Evolutionary conservation across 345 rosid species (phyloP), one percentile per base, ranked within the genome.

Genomic region (Dipteronia sinensis): DNA sequence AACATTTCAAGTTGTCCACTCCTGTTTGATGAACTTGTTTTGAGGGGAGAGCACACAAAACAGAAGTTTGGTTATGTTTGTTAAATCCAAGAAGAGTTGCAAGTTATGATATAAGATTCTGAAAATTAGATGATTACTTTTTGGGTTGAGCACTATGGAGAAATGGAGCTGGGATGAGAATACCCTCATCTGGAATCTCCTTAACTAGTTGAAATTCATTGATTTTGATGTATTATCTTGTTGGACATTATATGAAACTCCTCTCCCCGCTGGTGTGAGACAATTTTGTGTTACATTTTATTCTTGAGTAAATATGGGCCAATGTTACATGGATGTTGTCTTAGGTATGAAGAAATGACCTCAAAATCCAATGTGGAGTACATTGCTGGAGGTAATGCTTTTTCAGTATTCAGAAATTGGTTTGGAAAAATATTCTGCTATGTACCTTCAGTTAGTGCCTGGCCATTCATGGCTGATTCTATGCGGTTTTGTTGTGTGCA

Each of bases 341-440:
- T 75, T 64, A 89, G 97, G 97, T 92, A 88, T 64, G 85, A 87
- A 0, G 93, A 92, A 65, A 77, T 92, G 88, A 66, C 86, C 20
- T 15, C 27, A 63, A 89, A 81, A 1, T 66, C 67, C 82, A 84
- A 59, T 62, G 97, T 88, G 56, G 93, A 92, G 71, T 92, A 73
- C 74, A 89, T 85, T 86, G 97, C 93, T 67, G 97, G 97, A 88
- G 97, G 94, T 90, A 83, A 83, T 3, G 27, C 46, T 0, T 29
- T 47, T 74, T 65, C 17, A 63, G 9, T 10, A 19, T 53, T 23
- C 7, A 1, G 3, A 31, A 69, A 10, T 9, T 40, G 53, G 34
- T 47, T 74, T 74, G 7, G 12, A 34, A 25, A 9, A 72, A 38
- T 61, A 46, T 0, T 74, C 11, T 27, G 19, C 61, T 63, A 46